Base-by-base conservation (phyloP, 768 basidiomycete genomes). In the Hortiboletus flavorubellus region DNA sequence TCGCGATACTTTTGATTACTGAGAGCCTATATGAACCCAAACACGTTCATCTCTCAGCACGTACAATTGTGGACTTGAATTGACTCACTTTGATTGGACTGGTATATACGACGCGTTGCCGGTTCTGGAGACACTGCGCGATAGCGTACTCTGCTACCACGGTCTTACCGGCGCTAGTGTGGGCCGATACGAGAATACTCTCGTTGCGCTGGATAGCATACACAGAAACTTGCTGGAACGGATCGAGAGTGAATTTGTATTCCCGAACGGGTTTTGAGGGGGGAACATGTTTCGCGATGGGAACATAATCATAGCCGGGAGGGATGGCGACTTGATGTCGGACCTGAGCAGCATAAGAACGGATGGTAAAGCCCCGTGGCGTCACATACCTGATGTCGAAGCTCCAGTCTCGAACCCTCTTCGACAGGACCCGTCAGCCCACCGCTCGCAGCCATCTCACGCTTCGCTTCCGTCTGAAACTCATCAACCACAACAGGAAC, bases 61-160 rank as follows among this genome's bases (percentile, higher is more conserved):
- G 57, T 43, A 58, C 59, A 49, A 18, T 30, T 44, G 59, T 56
- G 43, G 44, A 41, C 51, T 55, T 44, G 23, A 48, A 51, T 60
- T 67, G 39, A 79, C 84, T 67, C 73, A 94, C 96, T 84, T 99
- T 99, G 76, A 99, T 99, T 52, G 97, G 97, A 81, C 91, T 94
- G 23, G 97, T 99, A 75, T 99, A 99, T 58, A 98, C 97, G 64
- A 98, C 96, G 71, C 97, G 81, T 74, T 97, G 91, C 67, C 93
- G 93, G 67, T 89, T 87, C 72, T 86, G 86, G 64, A 99, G 76
- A 80, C 91, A 95, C 70, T 93, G 92, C 0, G 97, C 97, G 68
- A 99, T 98, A 44, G 97, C 97, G 73, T 98, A 99, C 77, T 99
- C 97, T 44, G 97, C 97, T 57, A 99, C 97, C 59, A 98, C 97